phyloP scores from a whole-genome alignment of 495 filamentous ascomycete species.

The Hypomontagnella submonticulosa region DNA sequence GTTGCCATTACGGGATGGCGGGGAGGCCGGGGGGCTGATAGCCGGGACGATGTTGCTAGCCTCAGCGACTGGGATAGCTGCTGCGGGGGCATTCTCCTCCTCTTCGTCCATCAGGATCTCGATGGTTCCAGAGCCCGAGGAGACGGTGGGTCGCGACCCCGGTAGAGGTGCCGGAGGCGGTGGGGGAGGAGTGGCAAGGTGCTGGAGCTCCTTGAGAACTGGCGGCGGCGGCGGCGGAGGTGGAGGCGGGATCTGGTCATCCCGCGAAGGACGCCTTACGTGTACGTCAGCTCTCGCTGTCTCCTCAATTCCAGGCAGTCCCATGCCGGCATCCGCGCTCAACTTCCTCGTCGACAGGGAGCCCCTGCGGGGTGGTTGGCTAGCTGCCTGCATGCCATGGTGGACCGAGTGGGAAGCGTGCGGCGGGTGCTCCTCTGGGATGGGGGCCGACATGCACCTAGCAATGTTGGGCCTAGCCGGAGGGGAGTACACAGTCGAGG shows the following conservation, averaged over 20 bases:
- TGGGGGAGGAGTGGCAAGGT: conserved; percentile 75
- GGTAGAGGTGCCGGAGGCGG: conserved; percentile 72
- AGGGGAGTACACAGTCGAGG: conserved; percentile 73
- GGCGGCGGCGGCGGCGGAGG: conserved; percentile 65
- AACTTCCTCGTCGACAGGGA: conserved; percentile 51
- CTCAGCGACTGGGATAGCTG: conserved; percentile 15
- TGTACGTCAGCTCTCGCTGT: conserved; percentile 63
- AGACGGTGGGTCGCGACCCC: conserved; percentile 48
- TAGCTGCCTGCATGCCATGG: conserved; percentile 59
- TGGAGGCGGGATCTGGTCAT: conserved; percentile 61
- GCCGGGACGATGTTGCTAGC: conserved; percentile 37
- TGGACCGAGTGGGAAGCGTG: conserved; percentile 61
- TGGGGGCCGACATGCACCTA: conserved; percentile 79
- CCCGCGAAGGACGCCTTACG: conserved; percentile 48
- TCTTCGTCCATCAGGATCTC: conserved; percentile 80
- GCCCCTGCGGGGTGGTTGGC: conserved; percentile 52
- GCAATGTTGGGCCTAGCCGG: conserved; percentile 65
- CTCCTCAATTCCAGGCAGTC: conserved; percentile 68
- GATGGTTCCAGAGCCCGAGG: conserved; percentile 72
- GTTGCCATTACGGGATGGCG: conserved; percentile 63
- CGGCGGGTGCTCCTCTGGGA: conserved; percentile 64
- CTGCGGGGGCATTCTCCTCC: conserved; percentile 43
- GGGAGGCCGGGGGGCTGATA: conserved; percentile 10
- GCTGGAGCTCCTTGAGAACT: conserved; percentile 84
- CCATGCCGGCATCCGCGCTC: conserved; percentile 47